A percentile compares a stretch with the other conserved stretches of the same genome.
phyloP scores from a whole-genome alignment of 192 early-diverging fungal species.

The Coemansia sp. region DNA sequence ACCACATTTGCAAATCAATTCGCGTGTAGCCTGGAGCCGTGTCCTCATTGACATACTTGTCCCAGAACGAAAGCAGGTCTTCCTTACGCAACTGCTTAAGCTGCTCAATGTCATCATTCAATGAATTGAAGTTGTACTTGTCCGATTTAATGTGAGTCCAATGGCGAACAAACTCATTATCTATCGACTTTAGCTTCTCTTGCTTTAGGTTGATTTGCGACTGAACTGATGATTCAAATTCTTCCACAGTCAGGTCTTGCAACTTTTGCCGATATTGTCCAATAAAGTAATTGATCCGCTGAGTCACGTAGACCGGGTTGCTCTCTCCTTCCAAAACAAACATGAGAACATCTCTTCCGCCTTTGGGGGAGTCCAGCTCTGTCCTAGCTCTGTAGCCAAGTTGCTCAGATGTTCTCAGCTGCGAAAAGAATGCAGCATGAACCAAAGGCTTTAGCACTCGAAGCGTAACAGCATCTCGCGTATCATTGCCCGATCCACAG shows the following conservation, averaged over 20 bases:
- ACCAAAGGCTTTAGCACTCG: slow-evolving; percentile 73
- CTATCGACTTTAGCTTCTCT: slow-evolving; percentile 73
- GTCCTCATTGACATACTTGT: slow-evolving; percentile 32
- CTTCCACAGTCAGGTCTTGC: slow-evolving; percentile 55
- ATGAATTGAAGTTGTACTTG: slow-evolving; percentile 77
- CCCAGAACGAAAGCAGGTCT: slow-evolving; percentile 35
- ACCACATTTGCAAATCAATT: not conserved
- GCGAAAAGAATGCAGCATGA: slow-evolving; percentile 82
- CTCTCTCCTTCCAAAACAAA: slow-evolving; percentile 83
- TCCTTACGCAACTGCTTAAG: slow-evolving; percentile 16
- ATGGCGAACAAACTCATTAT: slow-evolving; percentile 61
- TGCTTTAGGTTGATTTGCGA: slow-evolving; percentile 60
- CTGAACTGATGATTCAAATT: slow-evolving; percentile 63
- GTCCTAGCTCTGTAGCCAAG: slow-evolving; percentile 61
- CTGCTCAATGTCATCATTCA: not conserved
- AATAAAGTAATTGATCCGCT: slow-evolving; percentile 80
- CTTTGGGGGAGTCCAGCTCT: not conserved
- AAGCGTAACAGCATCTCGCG: slow-evolving; percentile 57
- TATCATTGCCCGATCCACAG: slow-evolving; percentile 67
- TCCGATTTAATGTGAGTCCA: slow-evolving; percentile 67
- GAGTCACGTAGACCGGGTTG: slow-evolving; percentile 76
- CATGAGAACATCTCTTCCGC: slow-evolving; percentile 34
- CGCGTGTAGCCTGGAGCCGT: slow-evolving; percentile 2
- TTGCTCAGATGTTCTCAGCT: slow-evolving; percentile 88
- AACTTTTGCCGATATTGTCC: slow-evolving; percentile 48